Conservation (phyloP, 202 grass and related monocot genomes). For the Zoysia matrella region DNA sequence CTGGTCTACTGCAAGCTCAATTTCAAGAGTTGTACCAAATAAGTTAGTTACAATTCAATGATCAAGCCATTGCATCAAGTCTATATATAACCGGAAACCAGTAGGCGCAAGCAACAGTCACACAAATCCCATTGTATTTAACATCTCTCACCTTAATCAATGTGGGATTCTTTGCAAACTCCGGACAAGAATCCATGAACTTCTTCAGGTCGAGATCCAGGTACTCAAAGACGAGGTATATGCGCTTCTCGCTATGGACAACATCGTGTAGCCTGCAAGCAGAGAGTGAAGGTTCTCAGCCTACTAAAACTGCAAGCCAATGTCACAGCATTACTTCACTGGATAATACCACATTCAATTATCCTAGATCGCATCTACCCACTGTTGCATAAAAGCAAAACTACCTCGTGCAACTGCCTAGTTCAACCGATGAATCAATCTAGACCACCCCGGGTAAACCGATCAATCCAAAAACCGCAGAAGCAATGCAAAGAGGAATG, state of each 20-base stretch:
- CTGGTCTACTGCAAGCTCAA: not conserved
- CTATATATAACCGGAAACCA: slow-evolving; percentile 21
- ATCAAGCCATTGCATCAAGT: not conserved
- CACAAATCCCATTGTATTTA: not conserved
- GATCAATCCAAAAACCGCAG: slow-evolving; percentile 14
- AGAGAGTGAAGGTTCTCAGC: slow-evolving; percentile 29
- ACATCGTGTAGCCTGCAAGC: slow-evolving; percentile 87
- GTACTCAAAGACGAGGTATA: slow-evolving; percentile 71
- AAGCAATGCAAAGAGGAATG: slow-evolving; percentile 26
- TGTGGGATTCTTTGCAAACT: slow-evolving; percentile 67
- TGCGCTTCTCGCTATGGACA: slow-evolving; percentile 66
- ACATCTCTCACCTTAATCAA: slow-evolving; percentile 40
- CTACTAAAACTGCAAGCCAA: not conserved
- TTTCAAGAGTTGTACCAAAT: slow-evolving; percentile 22
- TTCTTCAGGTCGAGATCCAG: slow-evolving; percentile 99
- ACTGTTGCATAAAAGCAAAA: slow-evolving; percentile 45
- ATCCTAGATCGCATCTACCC: slow-evolving; percentile 24
- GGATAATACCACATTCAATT: not conserved
- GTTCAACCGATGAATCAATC: slow-evolving; percentile 20
- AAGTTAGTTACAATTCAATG: slow-evolving; percentile 21
- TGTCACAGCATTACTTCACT: not conserved
- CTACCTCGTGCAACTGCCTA: slow-evolving; percentile 3
- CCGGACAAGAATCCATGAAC: slow-evolving; percentile 96
- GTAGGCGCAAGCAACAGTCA: not conserved
- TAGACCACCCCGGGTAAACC: not conserved